Base-by-base conservation (phyloP, 179 eudicot species). In the Dionaea muscipula region DNA sequence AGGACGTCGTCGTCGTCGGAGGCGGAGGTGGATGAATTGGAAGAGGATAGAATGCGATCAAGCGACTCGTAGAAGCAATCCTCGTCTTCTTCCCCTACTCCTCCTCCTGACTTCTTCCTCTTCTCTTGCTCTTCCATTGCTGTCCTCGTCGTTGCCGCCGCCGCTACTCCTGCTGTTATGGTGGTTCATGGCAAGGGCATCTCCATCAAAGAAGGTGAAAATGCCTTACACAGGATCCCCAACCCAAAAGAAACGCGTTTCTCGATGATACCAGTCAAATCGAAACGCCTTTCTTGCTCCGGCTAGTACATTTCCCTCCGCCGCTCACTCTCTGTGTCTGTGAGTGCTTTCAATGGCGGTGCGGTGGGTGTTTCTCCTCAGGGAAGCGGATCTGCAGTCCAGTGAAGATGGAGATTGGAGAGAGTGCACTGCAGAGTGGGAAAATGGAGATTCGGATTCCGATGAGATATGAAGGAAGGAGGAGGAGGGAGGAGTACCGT, bases 11-110 rank as follows among this genome's bases (percentile, higher is more conserved):
- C 83, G 28, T 68, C 74, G 8, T 79, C 83, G 22, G 77, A 74
- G 14, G 58, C 67, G 7, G 79, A 75, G 10, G 91, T 68, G 0
- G 94, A 83, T 1, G 84, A 75, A 60, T 75, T 74, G 1, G 94
- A 75, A 0, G 96, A 81, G 0, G 84, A 78, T 1, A 85, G 68
- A 23, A 85, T 64, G 44, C 91, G 79, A 63, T 88, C 94, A 52
- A 88, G 78, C 0, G 96, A 88, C 41, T 88, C 96, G 74, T 78
- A 78, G 49, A 85, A 88, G 24, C 55, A 53, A 18, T 80, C 82
- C 25, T 70, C 78, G 21, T 72, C 77, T 18, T 73, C 78, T 18
- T 67, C 67, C 35, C 3, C 35, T 8, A 28, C 35, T 8, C 5
- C 35, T 3, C 8, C 8, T 8, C 14, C 59, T 51, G 12, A 37